A percentile compares a stretch with the other conserved stretches of the same genome.
Conservation (phyloP, 2,329 filamentous ascomycete genomes). For the Cercospora zeina region DNA sequence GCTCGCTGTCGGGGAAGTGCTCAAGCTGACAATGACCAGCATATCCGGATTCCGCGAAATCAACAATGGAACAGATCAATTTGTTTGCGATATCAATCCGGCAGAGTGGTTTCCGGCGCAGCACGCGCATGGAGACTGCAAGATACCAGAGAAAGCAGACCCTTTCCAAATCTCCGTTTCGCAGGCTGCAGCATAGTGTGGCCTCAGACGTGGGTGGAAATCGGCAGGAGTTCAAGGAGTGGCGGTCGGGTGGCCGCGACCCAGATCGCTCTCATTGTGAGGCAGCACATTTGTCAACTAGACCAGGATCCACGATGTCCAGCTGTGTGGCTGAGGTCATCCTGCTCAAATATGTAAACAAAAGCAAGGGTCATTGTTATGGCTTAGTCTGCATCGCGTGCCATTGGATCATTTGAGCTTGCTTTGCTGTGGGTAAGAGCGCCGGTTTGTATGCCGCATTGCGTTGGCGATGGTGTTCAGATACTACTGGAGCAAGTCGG, state of each 20-base stretch:
- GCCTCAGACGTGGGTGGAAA: not conserved
- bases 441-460: too few relatives aligned
- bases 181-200: not conserved
- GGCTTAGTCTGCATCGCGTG: not conserved
- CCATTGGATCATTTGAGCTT: not conserved
- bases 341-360: not conserved
- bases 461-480: too few relatives aligned
- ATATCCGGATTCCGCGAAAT: not conserved
- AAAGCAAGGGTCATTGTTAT: not conserved
- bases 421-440: too few relatives aligned
- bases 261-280: too few relatives aligned
- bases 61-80: conserved; percentile 11
- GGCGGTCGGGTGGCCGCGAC: too few relatives aligned
- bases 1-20: not conserved
- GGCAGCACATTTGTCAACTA: not conserved
- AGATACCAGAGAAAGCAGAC: conserved; percentile 15
- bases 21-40: conserved; percentile 5
- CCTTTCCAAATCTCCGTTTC: conserved; percentile 18
- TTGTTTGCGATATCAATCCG: conserved; percentile 30
- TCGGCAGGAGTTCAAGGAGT: not conserved
- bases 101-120: conserved; percentile 24
- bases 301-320: not conserved
- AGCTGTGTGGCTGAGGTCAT: not conserved
- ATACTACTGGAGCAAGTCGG: too few relatives aligned
- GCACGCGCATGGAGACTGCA: conserved; percentile 34